A percentile compares a stretch with the other conserved stretches of the same genome.
phyloP scores from a whole-genome alignment of 139 green algal genomes.

The Asterochloris sp. region DNA sequence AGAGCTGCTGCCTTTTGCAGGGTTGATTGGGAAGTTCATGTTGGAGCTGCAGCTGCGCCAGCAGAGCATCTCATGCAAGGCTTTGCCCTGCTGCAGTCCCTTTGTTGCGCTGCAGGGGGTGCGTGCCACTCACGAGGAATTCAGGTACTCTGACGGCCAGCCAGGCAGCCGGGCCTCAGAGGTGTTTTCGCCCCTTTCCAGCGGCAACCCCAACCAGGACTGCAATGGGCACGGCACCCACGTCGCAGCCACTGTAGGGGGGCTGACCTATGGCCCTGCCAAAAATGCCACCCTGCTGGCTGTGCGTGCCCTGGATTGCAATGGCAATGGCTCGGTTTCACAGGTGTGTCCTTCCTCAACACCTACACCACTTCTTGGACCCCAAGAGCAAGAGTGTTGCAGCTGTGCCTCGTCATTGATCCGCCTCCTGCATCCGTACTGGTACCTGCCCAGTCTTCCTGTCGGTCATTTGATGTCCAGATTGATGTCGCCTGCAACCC shows the following conservation, averaged over 20 bases:
- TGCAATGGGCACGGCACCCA: conserved; percentile 49
- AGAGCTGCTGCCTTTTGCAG: too few species aligned
- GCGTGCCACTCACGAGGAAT: conserved; percentile 32
- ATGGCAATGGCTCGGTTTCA: conserved; percentile 20
- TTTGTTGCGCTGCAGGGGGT: conserved; percentile 24
- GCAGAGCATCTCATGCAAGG: too few species aligned
- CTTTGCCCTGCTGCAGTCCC: too few species aligned
- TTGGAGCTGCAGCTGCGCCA: too few species aligned
- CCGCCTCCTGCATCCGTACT: neutral
- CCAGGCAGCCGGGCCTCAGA: conserved; percentile 5
- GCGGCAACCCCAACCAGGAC: conserved; percentile 20
- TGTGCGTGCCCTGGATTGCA: conserved; percentile 39
- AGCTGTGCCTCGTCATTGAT: neutral
- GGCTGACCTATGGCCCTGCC: conserved; percentile 32
- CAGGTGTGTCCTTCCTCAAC: neutral
- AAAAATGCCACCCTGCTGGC: conserved; percentile 35
- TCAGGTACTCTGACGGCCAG: conserved; percentile 14
- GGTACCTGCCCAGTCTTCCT: neutral
- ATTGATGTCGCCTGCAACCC: too few species aligned
- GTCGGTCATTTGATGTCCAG: conserved; percentile 18
- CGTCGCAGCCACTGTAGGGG: conserved; percentile 24
- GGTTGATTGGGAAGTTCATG: too few species aligned
- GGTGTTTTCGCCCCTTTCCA: conserved; percentile 14
- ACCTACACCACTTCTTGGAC: neutral
- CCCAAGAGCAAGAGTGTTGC: neutral